Evolutionary conservation across 1,284 basidiomycete species (phyloP).

Genomic region (Hemileia vastatrix): DNA sequence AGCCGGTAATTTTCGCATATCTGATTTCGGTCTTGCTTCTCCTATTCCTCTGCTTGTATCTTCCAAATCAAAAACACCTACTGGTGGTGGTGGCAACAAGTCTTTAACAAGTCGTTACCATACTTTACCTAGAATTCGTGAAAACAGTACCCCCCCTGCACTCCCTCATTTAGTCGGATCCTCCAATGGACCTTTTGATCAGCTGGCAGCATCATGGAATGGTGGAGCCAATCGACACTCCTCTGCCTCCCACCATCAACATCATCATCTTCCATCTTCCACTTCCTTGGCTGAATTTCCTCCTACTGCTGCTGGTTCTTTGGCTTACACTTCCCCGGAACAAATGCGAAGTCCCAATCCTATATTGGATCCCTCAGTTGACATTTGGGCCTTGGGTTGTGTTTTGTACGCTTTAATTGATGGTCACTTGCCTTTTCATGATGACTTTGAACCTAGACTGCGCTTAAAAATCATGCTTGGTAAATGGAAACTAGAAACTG

Average conservation of each 20-base stretch:
- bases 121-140: constrained; percentile 6
- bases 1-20: constrained; percentile 65
- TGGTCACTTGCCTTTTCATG: constrained; percentile 68
- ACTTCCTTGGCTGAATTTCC: constrained; percentile 36
- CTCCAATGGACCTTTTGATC: no score
- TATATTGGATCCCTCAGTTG: constrained; percentile 52
- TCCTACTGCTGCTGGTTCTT: constrained; percentile 65
- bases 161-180: no score
- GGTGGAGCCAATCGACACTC: background rate
- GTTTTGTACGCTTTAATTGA: constrained; percentile 71
- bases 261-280: constrained; percentile 21
- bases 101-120: constrained; percentile 11
- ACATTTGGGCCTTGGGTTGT: constrained; percentile 86
- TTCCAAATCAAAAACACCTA: constrained; percentile 6
- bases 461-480: constrained; percentile 83
- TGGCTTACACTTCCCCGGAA: constrained; percentile 80
- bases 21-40: constrained; percentile 71
- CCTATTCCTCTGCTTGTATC: constrained; percentile 48
- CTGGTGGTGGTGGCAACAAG: constrained; percentile 3
- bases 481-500: constrained; percentile 47
- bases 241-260: background rate
- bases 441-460: constrained; percentile 76
- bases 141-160: no score
- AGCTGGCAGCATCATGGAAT: background rate
- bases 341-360: constrained; percentile 51